These are phyloP conservation scores for Rachicladosporium sp. DNA, from an alignment of 2,329 filamentous ascomycete species.

Conservation along the genomic window DNA sequence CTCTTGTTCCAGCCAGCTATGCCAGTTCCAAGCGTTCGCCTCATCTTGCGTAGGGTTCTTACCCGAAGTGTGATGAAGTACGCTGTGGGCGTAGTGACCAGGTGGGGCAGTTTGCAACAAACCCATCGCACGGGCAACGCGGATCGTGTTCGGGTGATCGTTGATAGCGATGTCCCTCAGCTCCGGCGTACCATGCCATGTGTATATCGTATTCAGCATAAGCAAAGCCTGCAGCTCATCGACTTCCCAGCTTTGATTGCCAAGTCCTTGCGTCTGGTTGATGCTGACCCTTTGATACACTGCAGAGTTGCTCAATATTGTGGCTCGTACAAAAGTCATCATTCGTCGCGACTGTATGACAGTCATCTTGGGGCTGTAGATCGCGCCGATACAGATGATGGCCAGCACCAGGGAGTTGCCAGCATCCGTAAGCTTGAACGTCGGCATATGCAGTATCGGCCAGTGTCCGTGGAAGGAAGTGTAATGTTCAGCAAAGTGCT, in stretches of 20 bases:
- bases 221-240: conserved; percentile 58
- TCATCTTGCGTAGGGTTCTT: conserved; percentile 35
- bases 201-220: conserved; percentile 49
- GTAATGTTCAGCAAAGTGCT: conserved; percentile 59
- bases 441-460: conserved; percentile 58
- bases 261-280: conserved; percentile 27
- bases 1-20: conserved; percentile 58
- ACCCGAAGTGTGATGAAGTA: conserved; percentile 46
- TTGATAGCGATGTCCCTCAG: conserved; percentile 53
- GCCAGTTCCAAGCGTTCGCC: conserved; percentile 50
- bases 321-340: conserved; percentile 50
- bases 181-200: conserved; percentile 57
- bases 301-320: conserved; percentile 44
- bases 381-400: conserved; percentile 63
- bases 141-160: conserved; percentile 45
- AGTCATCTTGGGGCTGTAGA: conserved; percentile 55
- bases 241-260: conserved; percentile 30
- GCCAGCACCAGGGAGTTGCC: conserved; percentile 55
- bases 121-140: conserved; percentile 44
- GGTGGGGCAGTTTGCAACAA: conserved; percentile 42
- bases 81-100: conserved; percentile 41
- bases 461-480: conserved; percentile 63
- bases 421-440: conserved; percentile 54
- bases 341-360: conserved; percentile 52
- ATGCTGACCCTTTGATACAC: conserved; percentile 35